Percentiles rank a stretch among this genome's conserved stretches.
These are phyloP conservation scores for Phytophthora ohioensis DNA, from an alignment of 352 stramenopile species.

Conservation along the genomic window DNA sequence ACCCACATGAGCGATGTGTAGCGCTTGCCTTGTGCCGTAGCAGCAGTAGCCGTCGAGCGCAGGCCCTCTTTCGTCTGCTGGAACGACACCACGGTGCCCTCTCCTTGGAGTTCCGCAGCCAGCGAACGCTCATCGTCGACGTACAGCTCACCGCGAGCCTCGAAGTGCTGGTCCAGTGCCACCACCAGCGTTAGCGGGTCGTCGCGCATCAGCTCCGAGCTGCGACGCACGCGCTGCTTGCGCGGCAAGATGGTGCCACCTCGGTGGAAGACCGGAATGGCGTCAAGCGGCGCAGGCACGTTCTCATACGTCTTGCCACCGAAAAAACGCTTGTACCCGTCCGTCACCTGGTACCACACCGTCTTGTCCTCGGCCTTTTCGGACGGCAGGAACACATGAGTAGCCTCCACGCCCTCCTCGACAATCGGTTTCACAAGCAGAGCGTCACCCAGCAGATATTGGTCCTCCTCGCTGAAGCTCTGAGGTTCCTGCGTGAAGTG, in stretches of 20 bases:
- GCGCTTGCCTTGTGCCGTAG: slow-evolving; percentile 40
- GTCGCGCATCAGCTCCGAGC: slow-evolving; percentile 94
- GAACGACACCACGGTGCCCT: slow-evolving; percentile 64
- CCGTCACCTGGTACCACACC: slow-evolving; percentile 94
- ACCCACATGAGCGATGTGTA: slow-evolving; percentile 73
- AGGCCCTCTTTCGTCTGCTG: slow-evolving; percentile 50
- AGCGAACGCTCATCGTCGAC: slow-evolving; percentile 97
- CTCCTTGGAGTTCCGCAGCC: slow-evolving; percentile 57
- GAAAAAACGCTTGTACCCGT: slow-evolving; percentile 65
- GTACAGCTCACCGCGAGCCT: slow-evolving; percentile 93
- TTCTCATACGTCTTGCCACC: slow-evolving; percentile 65
- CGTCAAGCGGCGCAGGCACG: slow-evolving; percentile 92
- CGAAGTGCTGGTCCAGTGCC: slow-evolving; percentile 86
- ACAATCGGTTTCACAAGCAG: slow-evolving; percentile 97
- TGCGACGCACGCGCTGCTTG: slow-evolving; percentile 96
- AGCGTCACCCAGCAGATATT: slow-evolving; percentile 96
- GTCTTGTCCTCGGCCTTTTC: slow-evolving; percentile 33
- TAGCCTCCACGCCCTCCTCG: slow-evolving; percentile 76
- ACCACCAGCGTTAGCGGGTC: slow-evolving; percentile 98
- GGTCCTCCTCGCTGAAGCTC: slow-evolving; percentile 92
- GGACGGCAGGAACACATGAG: slow-evolving; percentile 92
- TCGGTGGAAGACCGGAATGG: slow-evolving; percentile 97
- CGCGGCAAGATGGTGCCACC: slow-evolving; percentile 95
- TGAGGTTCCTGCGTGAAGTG: slow-evolving; percentile 92
- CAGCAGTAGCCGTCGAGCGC: slow-evolving; percentile 31